Percentiles rank a stretch among this genome's conserved stretches.
phyloP scores from a whole-genome alignment of 2,329 filamentous ascomycete species.

The Xylaria sp. region DNA sequence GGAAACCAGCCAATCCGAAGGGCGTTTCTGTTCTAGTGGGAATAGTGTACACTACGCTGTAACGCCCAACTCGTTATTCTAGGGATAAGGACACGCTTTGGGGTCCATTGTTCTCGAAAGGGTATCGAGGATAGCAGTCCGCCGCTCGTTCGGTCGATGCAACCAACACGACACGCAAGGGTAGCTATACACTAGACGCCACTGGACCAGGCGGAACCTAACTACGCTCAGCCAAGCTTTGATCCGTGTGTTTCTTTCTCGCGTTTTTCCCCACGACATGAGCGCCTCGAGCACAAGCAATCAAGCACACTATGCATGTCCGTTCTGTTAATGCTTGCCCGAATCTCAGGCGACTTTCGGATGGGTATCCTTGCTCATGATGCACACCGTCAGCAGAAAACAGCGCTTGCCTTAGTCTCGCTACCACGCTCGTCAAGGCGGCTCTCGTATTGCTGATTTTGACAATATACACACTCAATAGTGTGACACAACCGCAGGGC shows the following conservation, averaged over 20 bases:
- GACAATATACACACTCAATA: conserved; percentile 16
- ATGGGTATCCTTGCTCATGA: not conserved
- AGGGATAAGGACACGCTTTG: conserved; percentile 1
- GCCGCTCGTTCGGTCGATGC: not conserved
- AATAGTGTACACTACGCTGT: not conserved
- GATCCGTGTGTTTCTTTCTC: not conserved
- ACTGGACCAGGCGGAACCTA: not conserved
- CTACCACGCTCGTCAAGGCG: not conserved
- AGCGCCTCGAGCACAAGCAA: not conserved
- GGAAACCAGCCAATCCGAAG: conserved; percentile 9
- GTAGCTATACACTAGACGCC: conserved; percentile 1
- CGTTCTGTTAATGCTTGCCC: not conserved
- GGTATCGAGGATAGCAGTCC: not conserved
- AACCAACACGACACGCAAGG: conserved; percentile 8
- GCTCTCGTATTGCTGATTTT: conserved; percentile 6
- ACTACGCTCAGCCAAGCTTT: conserved; percentile 1
- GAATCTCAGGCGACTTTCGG: not conserved
- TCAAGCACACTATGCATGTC: not conserved
- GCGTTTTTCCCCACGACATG: not conserved
- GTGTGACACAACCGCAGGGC: conserved; percentile 6
- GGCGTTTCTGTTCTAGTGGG: not conserved
- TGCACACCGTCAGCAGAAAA: not conserved
- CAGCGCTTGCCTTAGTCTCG: not conserved
- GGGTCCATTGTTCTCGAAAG: conserved; percentile 9
- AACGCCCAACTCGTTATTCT: no score